Evolutionary conservation across 164 flowering plant genomes (phyloP).

Genomic region (Santalum album): DNA sequence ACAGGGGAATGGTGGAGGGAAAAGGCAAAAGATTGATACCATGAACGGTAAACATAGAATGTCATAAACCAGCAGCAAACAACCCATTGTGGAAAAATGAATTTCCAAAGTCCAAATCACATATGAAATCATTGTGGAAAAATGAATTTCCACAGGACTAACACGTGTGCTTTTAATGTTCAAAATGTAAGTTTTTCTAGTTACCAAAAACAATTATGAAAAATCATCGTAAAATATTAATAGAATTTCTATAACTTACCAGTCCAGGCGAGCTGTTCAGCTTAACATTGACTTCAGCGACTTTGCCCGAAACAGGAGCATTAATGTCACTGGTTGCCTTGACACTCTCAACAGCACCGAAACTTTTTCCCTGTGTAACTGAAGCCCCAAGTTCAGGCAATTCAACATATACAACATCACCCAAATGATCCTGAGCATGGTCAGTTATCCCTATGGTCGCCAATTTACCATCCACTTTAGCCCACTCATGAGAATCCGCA

Average conservation of each 20-base stretch:
- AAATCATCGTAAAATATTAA: too few relatives aligned
- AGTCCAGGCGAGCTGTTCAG: constrained; percentile 69
- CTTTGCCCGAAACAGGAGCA: constrained; percentile 90
- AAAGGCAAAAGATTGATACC: too few relatives aligned
- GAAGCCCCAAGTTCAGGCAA: constrained; percentile 77
- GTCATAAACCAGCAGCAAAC: too few relatives aligned
- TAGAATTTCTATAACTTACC: constrained; percentile 35
- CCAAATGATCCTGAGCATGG: constrained; percentile 91
- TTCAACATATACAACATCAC: constrained; percentile 95
- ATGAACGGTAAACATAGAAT: too few relatives aligned
- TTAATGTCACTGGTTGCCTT: constrained; percentile 92
- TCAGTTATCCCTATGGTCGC: constrained; percentile 68
- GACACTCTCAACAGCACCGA: constrained; percentile 98
- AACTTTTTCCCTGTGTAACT: constrained; percentile 55
- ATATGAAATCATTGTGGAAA: too few relatives aligned
- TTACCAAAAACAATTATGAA: too few relatives aligned
- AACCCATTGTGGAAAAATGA: too few relatives aligned
- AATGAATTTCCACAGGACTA: too few relatives aligned
- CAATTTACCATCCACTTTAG: constrained; percentile 45
- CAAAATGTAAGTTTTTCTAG: too few relatives aligned
- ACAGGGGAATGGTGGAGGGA: too few relatives aligned
- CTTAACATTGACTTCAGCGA: constrained; percentile 67
- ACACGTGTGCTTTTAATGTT: too few relatives aligned
- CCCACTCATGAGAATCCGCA: constrained; percentile 74
- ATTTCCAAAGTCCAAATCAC: too few relatives aligned